These are phyloP conservation scores for Termitomyces sp. DNA, from an alignment of 1,284 basidiomycete genomes.

Conservation along the genomic window DNA sequence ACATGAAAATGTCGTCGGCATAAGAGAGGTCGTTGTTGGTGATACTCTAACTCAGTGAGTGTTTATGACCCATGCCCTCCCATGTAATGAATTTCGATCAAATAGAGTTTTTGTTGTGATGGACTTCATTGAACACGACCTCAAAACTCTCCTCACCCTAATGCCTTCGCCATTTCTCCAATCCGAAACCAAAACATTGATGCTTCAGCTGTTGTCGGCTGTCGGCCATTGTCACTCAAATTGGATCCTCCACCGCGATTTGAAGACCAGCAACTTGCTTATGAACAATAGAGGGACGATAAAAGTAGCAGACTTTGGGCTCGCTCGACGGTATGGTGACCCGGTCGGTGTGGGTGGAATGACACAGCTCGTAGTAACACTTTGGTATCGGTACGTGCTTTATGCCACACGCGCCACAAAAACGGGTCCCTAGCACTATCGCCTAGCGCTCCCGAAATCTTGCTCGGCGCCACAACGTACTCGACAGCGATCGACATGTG, in stretches of 20 bases:
- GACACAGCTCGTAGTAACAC: conserved; percentile 95
- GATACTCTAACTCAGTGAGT: conserved; percentile 98
- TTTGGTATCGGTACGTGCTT: conserved; percentile 90
- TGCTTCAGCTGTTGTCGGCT: conserved; percentile 92
- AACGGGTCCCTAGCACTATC: conserved; percentile 16
- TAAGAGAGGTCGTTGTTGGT: conserved; percentile 97
- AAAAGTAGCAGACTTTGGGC: conserved; percentile 98
- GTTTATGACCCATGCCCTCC: conserved; percentile 9
- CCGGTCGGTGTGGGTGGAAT: conserved; percentile 89
- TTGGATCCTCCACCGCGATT: conserved; percentile 97
- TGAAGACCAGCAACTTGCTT: conserved; percentile 96
- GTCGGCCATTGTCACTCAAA: conserved; percentile 89
- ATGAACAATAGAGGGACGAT: conserved; percentile 99
- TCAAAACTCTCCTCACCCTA: conserved; percentile 89
- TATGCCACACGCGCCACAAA: conserved; percentile 7
- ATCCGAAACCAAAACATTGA: conserved; percentile 96
- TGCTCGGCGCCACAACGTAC: conserved; percentile 90
- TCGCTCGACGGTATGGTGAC: conserved; percentile 93
- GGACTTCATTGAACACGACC: conserved; percentile 99
- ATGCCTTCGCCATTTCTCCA: conserved; percentile 96
- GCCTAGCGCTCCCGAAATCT: conserved; percentile 89
- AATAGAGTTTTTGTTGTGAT: conserved; percentile 91
- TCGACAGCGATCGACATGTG: conserved; percentile 98
- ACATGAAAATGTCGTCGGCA: conserved; percentile 93
- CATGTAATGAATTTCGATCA: conserved; percentile 24